Evolutionary conservation across 2,329 filamentous ascomycete species (phyloP).

Genomic region (Microthyrium microscopicum): DNA sequence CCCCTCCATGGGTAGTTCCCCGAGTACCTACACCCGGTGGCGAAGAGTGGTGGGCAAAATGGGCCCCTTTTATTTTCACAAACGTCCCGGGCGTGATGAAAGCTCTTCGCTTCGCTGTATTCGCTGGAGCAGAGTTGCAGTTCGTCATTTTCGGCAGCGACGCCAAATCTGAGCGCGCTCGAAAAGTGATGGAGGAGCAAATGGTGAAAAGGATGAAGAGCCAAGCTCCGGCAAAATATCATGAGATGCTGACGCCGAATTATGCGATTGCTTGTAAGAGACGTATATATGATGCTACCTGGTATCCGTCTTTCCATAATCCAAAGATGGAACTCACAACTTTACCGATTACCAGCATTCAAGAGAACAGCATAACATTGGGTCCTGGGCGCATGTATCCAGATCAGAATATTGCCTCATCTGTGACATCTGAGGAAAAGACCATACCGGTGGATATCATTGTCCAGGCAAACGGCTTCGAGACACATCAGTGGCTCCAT

Average conservation of each 20-base stretch:
- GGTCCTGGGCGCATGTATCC: constrained; percentile 34
- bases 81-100: constrained; percentile 34
- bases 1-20: constrained; percentile 39
- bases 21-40: constrained; percentile 20
- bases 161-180: constrained; percentile 20
- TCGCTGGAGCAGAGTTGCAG: constrained; percentile 24
- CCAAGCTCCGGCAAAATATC: constrained; percentile 40
- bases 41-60: constrained; percentile 29
- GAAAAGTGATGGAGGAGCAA: constrained; percentile 24
- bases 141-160: constrained; percentile 31
- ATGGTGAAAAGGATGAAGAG: constrained; percentile 31
- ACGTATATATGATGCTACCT: constrained; percentile 42
- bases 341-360: constrained; percentile 31
- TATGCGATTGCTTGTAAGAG: constrained; percentile 48
- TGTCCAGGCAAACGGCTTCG: constrained; percentile 45
- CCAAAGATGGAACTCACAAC: constrained; percentile 38
- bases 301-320: constrained; percentile 35
- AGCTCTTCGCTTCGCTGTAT: constrained; percentile 27
- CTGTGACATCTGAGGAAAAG: constrained; percentile 15
- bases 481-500: constrained; percentile 36
- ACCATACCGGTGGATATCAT: constrained; percentile 42
- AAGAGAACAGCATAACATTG: constrained; percentile 31
- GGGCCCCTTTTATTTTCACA: constrained; percentile 28
- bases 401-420: constrained; percentile 1
- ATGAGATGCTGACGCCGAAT: constrained; percentile 43